Conservation (phyloP, 192 early-diverging fungal species). For the Funneliformis geosporum region DNA sequence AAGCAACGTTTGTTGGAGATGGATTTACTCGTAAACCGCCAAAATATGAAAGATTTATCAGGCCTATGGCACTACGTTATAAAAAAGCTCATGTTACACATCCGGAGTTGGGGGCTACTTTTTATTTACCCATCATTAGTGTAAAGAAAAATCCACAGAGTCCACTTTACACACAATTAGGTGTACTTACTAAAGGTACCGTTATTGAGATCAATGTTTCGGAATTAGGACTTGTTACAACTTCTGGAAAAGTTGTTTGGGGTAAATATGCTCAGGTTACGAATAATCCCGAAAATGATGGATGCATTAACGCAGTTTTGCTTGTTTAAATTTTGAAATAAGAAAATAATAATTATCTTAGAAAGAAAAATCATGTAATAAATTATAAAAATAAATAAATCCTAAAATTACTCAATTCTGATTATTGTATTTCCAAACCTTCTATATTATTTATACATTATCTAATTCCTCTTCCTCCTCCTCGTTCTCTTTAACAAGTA, state of each 20-base stretch:
- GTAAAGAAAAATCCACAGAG: constrained; percentile 99
- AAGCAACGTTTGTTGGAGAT: constrained; percentile 98
- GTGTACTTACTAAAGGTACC: constrained; percentile 98
- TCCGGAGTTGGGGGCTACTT: constrained; percentile 96
- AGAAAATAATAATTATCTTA: neutral
- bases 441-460: neutral
- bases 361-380: no score
- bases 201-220: constrained; percentile 78
- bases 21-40: constrained; percentile 99
- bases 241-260: constrained; percentile 98
- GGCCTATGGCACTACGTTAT: constrained; percentile 96
- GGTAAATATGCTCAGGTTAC: constrained; percentile 93
- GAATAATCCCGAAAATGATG: constrained; percentile 99
- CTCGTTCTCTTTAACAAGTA: neutral
- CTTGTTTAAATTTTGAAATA: constrained; percentile 65
- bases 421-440: neutral
- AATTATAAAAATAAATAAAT: neutral
- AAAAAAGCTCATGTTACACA: constrained; percentile 99
- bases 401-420: no score
- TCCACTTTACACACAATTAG: constrained; percentile 94
- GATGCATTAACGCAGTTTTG: constrained; percentile 91
- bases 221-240: constrained; percentile 95
- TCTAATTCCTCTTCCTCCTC: neutral
- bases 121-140: constrained; percentile 93
- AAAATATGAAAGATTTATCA: constrained; percentile 98